These are phyloP conservation scores for Trametes villosa DNA, from an alignment of 768 basidiomycete species.

Conservation along the genomic window DNA sequence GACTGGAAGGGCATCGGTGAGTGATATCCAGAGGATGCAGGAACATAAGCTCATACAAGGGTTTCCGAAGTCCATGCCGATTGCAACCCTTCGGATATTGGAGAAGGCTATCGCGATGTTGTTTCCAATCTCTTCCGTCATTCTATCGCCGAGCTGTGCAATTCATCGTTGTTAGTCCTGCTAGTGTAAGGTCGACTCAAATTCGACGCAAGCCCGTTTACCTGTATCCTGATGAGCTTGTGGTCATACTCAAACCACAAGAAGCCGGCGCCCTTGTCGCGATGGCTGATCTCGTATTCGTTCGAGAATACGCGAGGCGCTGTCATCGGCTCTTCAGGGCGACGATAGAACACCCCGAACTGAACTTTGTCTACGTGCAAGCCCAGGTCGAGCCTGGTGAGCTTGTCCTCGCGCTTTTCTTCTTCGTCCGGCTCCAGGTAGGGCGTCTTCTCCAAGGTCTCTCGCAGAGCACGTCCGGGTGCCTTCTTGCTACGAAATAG, in stretches of 20 bases:
- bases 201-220: conserved; percentile 32
- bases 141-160: conserved; percentile 59
- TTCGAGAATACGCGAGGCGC: conserved; percentile 54
- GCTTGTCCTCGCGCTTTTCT: conserved; percentile 38
- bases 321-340: conserved; percentile 21
- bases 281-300: conserved; percentile 66
- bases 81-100: conserved; percentile 61
- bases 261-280: conserved; percentile 49
- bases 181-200: not conserved
- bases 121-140: conserved; percentile 53
- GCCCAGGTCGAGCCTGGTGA: conserved; percentile 47
- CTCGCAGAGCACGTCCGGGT: conserved; percentile 6
- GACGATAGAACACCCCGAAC: conserved; percentile 62
- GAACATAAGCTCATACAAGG: conserved; percentile 53
- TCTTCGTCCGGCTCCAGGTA: conserved; percentile 38
- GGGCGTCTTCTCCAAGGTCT: conserved; percentile 37
- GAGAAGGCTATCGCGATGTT: conserved; percentile 59
- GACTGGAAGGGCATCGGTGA: conserved; percentile 42
- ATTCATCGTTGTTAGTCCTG: not conserved
- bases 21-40: not conserved
- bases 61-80: conserved; percentile 61
- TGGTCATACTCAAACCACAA: conserved; percentile 70
- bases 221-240: conserved; percentile 65
- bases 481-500: conserved; percentile 19
- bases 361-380: conserved; percentile 67